Base-by-base conservation (phyloP, 1,139 yeast species). In the Debaryomyces robertsiae region DNA sequence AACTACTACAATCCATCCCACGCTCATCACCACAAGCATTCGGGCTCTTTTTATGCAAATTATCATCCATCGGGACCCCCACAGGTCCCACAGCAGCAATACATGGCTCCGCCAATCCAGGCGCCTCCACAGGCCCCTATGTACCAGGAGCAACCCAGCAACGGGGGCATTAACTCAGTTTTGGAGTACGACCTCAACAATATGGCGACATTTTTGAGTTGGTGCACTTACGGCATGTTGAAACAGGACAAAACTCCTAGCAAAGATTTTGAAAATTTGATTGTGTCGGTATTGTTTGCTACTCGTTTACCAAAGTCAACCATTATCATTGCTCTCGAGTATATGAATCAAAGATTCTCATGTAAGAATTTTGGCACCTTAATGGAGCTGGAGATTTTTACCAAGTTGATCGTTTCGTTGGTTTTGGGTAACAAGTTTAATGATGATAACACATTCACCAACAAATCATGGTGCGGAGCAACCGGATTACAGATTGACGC, bases 361-460 rank as follows among this genome's bases (percentile, higher is more conserved):
- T 44, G 58, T 47, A 55, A 54, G 35, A 41, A 48, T 14, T 31
- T 45, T 32, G 44, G 74, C 58, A 51, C 63, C 57, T 44, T 71
- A 41, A 39, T 53, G 9, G 76, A 71, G 43, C 58, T 57, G 29
- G 75, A 73, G 19, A 76, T 84, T 42, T 87, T 84, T 54, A 74
- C 79, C 48, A 75, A 79, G 55, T 69, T 89, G 42, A 82, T 85
- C 35, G 75, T 85, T 23, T 77, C 95, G 1, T 73, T 93, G 36
- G 78, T 93, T 30, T 72, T 93, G 48, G 95, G 97, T 33, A 93
- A 93, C 69, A 93, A 93, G 65, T 88, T 90, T 61, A 90, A 91
- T 59, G 98, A 93, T 63, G 98, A 93, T 67, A 90, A 91, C 65
- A 93, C 98, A 18, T 93, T 93, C 58, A 90, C 96, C 46, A 93